Percentiles rank a stretch among this genome's conserved stretches.
These are phyloP conservation scores for Starmerella gropengiesseri DNA, from an alignment of 805 yeast species.

Conservation along the genomic window DNA sequence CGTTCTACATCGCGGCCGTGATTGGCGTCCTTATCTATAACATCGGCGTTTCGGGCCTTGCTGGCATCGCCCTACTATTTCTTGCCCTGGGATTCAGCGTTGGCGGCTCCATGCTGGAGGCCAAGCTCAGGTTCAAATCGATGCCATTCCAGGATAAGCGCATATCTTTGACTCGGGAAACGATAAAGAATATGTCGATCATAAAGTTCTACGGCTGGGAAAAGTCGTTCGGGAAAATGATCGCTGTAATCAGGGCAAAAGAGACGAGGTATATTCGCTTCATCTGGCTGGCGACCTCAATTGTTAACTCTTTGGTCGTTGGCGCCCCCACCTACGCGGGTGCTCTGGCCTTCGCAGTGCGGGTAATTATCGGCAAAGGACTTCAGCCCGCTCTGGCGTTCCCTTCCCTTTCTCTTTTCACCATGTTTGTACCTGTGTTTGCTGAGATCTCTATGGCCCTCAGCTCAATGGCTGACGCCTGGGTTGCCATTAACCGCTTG, in stretches of 20 bases:
- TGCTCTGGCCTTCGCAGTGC: slow-evolving; percentile 17
- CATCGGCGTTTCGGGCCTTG: slow-evolving; percentile 60
- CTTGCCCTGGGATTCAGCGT: slow-evolving; percentile 33
- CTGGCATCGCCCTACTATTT: slow-evolving; percentile 48
- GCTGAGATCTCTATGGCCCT: slow-evolving; percentile 37
- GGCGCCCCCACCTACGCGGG: slow-evolving; percentile 17
- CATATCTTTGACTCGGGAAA: slow-evolving; percentile 64
- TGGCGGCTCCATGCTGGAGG: slow-evolving; percentile 15
- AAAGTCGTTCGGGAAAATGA: slow-evolving; percentile 50
- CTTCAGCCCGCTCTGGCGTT: slow-evolving; percentile 16
- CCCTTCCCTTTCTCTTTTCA: slow-evolving; percentile 19
- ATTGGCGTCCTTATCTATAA: slow-evolving; percentile 54
- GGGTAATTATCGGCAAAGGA: slow-evolving; percentile 8
- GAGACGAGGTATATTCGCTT: slow-evolving; percentile 16
- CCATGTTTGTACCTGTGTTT: slow-evolving; percentile 13
- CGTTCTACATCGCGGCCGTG: slow-evolving; percentile 32
- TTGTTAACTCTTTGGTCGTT: slow-evolving; percentile 10
- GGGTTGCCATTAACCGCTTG: slow-evolving; percentile 25
- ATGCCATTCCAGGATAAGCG: slow-evolving; percentile 56
- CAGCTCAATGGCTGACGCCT: slow-evolving; percentile 32
- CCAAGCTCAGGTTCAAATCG: slow-evolving; percentile 7
- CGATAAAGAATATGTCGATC: slow-evolving; percentile 61
- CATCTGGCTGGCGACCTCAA: slow-evolving; percentile 14
- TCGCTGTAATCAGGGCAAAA: slow-evolving; percentile 25
- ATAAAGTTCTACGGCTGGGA: slow-evolving; percentile 91